Evolutionary conservation across 176 grass and related monocot genomes (phyloP).

Genomic region (Cymbopogon citratus): DNA sequence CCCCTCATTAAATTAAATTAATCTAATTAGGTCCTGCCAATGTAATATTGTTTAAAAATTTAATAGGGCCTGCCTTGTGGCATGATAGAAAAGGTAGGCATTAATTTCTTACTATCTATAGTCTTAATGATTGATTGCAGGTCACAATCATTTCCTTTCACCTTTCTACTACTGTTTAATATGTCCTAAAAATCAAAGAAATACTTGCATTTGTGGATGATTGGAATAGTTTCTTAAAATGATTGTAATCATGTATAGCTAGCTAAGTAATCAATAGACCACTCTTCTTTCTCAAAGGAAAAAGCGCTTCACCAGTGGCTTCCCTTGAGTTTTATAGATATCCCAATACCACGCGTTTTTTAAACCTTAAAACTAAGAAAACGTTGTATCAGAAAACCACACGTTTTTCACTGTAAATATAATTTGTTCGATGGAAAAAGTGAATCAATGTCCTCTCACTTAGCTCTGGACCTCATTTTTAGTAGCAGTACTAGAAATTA

Average conservation of each 20-base stretch:
- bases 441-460: not conserved
- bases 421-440: not conserved
- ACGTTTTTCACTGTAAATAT: not conserved
- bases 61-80: not conserved
- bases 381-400: not conserved
- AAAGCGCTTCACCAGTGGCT: too few relatives aligned
- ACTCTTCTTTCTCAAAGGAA: not conserved
- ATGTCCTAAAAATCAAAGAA: not conserved
- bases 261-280: not conserved
- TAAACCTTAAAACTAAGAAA: not conserved
- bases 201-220: not conserved
- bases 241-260: not conserved
- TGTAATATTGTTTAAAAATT: not conserved
- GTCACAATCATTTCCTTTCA: not conserved
- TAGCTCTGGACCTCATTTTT: not conserved
- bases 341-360: too few relatives aligned
- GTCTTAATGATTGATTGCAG: not conserved
- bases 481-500: not conserved
- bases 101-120: not conserved
- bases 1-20: not conserved
- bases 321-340: too few relatives aligned
- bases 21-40: not conserved
- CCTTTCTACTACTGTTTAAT: not conserved
- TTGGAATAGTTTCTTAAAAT: not conserved
- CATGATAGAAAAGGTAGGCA: not conserved